phyloP scores from a whole-genome alignment of 371 early-diverging fungal genomes.

The Sporodiniella umbellata region DNA sequence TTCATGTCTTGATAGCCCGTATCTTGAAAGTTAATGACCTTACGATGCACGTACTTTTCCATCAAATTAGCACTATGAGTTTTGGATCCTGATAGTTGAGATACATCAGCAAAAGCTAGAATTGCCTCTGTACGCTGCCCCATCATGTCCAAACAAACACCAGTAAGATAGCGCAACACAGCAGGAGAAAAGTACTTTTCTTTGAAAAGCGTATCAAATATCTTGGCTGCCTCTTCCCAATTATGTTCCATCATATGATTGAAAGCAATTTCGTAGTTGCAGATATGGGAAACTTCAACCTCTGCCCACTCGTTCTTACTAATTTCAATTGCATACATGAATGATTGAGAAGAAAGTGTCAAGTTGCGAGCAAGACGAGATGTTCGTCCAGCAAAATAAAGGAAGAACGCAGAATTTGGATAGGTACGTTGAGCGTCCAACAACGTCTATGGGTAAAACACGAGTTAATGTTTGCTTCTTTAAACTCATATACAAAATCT shows the following conservation, averaged over 20 bases:
- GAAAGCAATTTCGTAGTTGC: conserved; percentile 59
- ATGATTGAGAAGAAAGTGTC: conserved; percentile 44
- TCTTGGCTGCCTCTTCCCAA: conserved; percentile 51
- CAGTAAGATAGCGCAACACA: conserved; percentile 57
- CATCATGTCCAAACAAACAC: conserved; percentile 51
- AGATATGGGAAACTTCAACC: conserved; percentile 45
- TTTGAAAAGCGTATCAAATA: conserved; percentile 52
- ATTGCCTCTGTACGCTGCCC: conserved; percentile 51
- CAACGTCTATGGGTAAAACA: conserved; percentile 32
- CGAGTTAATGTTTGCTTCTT: too few relatives aligned
- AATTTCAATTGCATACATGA: conserved; percentile 46
- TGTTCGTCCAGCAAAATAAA: conserved; percentile 61
- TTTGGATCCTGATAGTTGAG: conserved; percentile 37
- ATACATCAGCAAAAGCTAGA: conserved; percentile 42
- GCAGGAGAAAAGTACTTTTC: conserved; percentile 63
- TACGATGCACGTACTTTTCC: conserved; percentile 56
- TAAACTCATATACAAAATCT: background rate
- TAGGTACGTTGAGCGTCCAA: conserved; percentile 56
- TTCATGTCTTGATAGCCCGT: conserved; percentile 53
- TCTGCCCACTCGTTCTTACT: conserved; percentile 55
- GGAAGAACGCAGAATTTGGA: conserved; percentile 62
- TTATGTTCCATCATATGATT: conserved; percentile 56
- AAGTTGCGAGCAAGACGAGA: conserved; percentile 51
- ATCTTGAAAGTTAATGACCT: conserved; percentile 50
- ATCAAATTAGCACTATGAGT: conserved; percentile 43